Evolutionary conservation across 1,139 yeast species (phyloP).

Genomic region (Debaryomyces subglobosus): DNA sequence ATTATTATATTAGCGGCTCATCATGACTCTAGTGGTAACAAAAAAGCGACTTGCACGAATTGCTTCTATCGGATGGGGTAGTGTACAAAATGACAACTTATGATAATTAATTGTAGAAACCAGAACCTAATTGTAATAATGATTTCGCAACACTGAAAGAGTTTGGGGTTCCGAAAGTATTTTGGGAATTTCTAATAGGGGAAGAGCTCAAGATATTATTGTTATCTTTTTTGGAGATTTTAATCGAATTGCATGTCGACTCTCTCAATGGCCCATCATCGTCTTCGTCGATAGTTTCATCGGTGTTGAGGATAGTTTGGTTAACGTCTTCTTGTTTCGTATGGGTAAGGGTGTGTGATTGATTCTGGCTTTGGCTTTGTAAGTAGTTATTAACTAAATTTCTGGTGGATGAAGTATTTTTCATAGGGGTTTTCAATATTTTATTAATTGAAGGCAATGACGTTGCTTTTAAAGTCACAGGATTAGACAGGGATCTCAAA

Average conservation of each 20-base stretch:
- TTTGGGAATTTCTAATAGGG: constrained; percentile 27
- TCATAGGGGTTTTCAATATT: constrained; percentile 50
- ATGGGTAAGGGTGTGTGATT: neutral
- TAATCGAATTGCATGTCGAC: constrained; percentile 11
- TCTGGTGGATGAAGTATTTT: constrained; percentile 33
- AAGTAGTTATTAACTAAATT: constrained; percentile 18
- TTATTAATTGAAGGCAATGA: constrained; percentile 46
- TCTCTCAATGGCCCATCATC: constrained; percentile 18
- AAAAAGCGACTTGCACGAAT: neutral
- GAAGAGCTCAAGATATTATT: constrained; percentile 29
- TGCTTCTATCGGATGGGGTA: neutral
- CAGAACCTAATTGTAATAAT: constrained; percentile 45
- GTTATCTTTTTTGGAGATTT: constrained; percentile 12
- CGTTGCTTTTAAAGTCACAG: constrained; percentile 7
- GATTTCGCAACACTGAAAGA: constrained; percentile 53
- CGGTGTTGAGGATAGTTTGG: constrained; percentile 19
- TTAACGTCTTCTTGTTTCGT: constrained; percentile 4
- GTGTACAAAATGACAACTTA: neutral
- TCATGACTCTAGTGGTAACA: neutral
- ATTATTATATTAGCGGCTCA: neutral
- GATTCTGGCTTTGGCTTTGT: constrained; percentile 11
- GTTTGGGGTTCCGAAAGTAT: constrained; percentile 51
- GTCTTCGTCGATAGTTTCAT: constrained; percentile 45
- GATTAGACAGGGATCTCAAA: constrained; percentile 4
- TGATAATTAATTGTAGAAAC: constrained; percentile 16